Evolutionary conservation across 495 filamentous ascomycete species (phyloP), one percentile per base, ranked within the genome.

Genomic region (Neurospora cerealis): DNA sequence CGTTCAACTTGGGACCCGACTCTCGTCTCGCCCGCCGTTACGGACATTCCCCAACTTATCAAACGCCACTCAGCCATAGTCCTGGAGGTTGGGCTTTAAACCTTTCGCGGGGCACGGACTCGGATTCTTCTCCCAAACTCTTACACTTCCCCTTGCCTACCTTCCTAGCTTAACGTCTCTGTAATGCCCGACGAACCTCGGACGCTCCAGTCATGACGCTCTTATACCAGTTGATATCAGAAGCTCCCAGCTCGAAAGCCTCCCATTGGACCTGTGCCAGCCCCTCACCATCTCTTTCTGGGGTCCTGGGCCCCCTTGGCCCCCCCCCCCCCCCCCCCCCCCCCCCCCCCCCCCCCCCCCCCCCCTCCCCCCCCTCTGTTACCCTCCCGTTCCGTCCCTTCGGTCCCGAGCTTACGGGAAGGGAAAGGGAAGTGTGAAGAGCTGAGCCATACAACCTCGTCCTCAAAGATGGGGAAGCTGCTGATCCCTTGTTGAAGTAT

Each of bases 21-120:
- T 41, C 40, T 41, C 15, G 15, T 17, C 19, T n/a, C 42, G 19
- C 42, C 21, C 54, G 28, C 24, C 28, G 54, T 62, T 62, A 62
- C 78, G 78, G 78, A 80, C 77, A 77, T 80, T 77, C 78, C 78
- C 78, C 78, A 80, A 66, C 13, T 15, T 32, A 9, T 34, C 6
- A 62, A 62, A 15, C 54, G 54, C 54, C 54, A 62, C 54, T 17
- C 13, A 9, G 24, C 28, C 48, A 60, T 10, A 28, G 44, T 15
- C 2, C 13, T 60, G 28, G 48, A 15, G 28, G 54, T 62, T 62
- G 54, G 54, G 15, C 54, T 62, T 60, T 6, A 10, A 13, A 5
- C 48, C n/a, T 46, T 46, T 21, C 6, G 44, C 19, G 44, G 44
- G 44, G 44, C 17, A 46, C 42, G 19, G 2, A 46, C 42, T 46